These are phyloP conservation scores for Pseudomonodictys pantanalensis DNA, from an alignment of 495 filamentous ascomycete species.

Conservation along the genomic window DNA sequence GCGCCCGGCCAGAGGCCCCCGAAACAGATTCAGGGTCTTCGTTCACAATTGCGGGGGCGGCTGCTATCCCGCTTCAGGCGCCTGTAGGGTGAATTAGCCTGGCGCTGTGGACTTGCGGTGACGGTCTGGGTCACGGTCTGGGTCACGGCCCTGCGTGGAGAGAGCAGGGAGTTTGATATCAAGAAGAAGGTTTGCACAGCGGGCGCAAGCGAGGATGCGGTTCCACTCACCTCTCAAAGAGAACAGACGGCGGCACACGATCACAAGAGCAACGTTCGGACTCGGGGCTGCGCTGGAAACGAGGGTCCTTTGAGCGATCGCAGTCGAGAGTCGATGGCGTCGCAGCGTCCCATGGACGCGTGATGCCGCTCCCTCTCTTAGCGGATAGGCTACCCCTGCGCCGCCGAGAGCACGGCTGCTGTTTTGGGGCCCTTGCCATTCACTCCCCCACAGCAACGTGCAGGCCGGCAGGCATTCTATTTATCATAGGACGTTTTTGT, in stretches of 20 bases:
- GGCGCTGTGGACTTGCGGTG: conserved; percentile 4
- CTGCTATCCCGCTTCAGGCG: neutral
- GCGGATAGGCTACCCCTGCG: neutral
- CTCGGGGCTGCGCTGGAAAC: no score
- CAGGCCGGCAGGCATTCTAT: neutral
- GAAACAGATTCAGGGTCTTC: conserved; percentile 10
- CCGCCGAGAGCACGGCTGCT: no score
- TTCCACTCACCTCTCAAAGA: no score
- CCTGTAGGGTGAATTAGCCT: conserved; percentile 1
- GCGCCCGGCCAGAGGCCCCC: no score
- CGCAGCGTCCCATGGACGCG: no score
- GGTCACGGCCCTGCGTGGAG: neutral
- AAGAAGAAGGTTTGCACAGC: no score
- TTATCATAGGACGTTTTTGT: neutral
- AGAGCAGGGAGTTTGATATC: no score
- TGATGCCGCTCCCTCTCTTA: neutral
- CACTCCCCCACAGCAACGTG: neutral
- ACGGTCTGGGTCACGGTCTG: neutral
- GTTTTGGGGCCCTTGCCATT: neutral
- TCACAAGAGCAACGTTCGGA: no score
- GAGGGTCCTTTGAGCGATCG: no score
- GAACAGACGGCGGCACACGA: no score
- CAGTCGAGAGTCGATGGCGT: neutral
- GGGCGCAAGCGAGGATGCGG: no score
- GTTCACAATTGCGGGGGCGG: conserved; percentile 19